Conservation (phyloP, 108 stramenopile species). For the Parmales sp. region DNA sequence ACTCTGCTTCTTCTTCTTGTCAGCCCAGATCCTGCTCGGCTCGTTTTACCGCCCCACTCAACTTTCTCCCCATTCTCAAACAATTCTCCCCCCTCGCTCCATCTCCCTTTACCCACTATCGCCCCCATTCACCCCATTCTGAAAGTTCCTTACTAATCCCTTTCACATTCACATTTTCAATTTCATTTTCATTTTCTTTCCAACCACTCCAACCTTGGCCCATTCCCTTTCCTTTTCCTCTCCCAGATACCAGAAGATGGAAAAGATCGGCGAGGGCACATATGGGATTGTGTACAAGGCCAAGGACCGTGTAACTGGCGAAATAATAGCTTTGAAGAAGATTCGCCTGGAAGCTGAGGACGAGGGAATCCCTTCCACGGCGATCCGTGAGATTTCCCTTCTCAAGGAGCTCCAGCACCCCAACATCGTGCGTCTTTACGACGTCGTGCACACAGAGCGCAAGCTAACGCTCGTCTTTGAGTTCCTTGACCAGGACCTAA, state of each 20-base stretch:
- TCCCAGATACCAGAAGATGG: constrained; percentile 76
- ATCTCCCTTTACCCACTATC: too few relatives aligned
- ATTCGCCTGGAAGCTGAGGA: constrained; percentile 86
- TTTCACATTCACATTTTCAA: too few relatives aligned
- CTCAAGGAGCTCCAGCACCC: constrained; percentile 87
- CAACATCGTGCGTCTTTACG: constrained; percentile 91
- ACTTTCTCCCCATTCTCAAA: too few relatives aligned
- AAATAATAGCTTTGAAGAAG: constrained; percentile 88
- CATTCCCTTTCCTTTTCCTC: too few relatives aligned
- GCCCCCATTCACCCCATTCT: too few relatives aligned
- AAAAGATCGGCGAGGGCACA: constrained; percentile 87
- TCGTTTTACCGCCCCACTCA: too few relatives aligned
- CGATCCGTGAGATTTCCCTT: constrained; percentile 82
- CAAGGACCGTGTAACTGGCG: constrained; percentile 83
- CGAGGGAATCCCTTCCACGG: constrained; percentile 84
- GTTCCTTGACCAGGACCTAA: constrained; percentile 95
- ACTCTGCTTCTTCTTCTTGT: too few relatives aligned
- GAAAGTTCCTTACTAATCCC: too few relatives aligned
- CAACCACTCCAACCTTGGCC: too few relatives aligned
- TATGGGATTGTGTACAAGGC: constrained; percentile 99
- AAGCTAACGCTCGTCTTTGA: constrained; percentile 95
- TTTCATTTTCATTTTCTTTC: too few relatives aligned
- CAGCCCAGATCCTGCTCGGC: too few relatives aligned
- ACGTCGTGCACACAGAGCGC: constrained; percentile 95
- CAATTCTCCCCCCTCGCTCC: too few relatives aligned